Evolutionary conservation across 176 grass and related monocot genomes (phyloP), one percentile per base, ranked within the genome.

Genomic region (Elaeis guineensis): DNA sequence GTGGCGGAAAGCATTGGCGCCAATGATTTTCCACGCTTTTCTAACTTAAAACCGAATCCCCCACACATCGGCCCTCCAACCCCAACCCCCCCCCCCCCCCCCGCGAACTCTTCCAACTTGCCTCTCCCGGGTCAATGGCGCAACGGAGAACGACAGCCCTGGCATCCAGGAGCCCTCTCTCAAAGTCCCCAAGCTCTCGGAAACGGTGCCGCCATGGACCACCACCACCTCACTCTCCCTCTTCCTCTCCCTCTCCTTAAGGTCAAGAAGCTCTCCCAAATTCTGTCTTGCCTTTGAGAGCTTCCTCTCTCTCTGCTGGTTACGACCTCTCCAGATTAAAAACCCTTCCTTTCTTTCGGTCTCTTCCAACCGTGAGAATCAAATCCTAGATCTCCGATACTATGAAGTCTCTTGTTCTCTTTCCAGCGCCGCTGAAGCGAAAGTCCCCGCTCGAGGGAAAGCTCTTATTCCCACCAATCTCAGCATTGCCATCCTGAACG

Each of bases 301-400:
- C 77, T n/a, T 96, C 91, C 17, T 49, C 62, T 55, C 76, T 68
- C 59, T 85, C 92, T 65, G 92, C 92, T 29, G 92, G 92, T 53
- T 97, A 91, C 75, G 92, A 97, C 71, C 92, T 97, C 65, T 85
- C 86, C 1, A 90, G 91, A 86, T 96, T 39, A 16, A 16, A 20
- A 14, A 4, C 25, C n/a, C 17, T n/a, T 16, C 2, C 14, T 16
- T 9, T 22, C 4, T 5, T 39, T 52, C 0, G 3, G 4, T 6
- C 7, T 56, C 51, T 52, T 67, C 14, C 35, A 6, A 44, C 14
- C 35, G 8, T 44, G 6, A 11, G 9, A 44, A 44, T 1, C 35
- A 11, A 44, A 3, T 44, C 35, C 2, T 44, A 44, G 35, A 44
- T 12, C 9, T 14, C 35, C 11, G 35, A 44, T 44, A 5, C 35